A percentile compares a stretch with the other conserved stretches of the same genome.
Evolutionary conservation across 2,329 filamentous ascomycete species (phyloP).

Genomic region (Calonectria pteridis): DNA sequence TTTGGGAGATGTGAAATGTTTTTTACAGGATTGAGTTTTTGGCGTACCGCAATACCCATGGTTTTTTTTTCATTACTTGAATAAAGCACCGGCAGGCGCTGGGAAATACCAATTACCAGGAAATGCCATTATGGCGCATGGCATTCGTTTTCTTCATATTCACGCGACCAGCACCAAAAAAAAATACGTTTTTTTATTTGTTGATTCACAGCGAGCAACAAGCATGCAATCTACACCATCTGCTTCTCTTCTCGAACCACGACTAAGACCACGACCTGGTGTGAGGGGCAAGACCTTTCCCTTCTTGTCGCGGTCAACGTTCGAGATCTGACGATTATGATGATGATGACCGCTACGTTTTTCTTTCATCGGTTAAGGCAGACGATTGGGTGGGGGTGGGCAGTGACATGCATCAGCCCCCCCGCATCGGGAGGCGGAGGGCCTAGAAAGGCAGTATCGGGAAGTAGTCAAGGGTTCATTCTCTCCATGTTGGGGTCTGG

Average conservation of each 20-base stretch:
- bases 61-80: constrained; percentile 43
- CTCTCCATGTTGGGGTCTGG: constrained; percentile 18
- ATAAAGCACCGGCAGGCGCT: constrained; percentile 43
- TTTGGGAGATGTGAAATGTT: constrained; percentile 52
- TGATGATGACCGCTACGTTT: constrained; percentile 43
- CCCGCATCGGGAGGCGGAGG: constrained; percentile 12
- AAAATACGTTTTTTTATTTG: constrained; percentile 43
- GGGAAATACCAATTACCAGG: constrained; percentile 39
- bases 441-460: constrained; percentile 8
- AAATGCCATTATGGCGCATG: constrained; percentile 37
- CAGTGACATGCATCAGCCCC: constrained; percentile 18
- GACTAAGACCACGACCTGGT: not conserved
- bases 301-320: not conserved
- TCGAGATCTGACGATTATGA: constrained; percentile 37
- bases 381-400: constrained; percentile 27
- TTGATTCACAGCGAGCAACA: constrained; percentile 29
- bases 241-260: constrained; percentile 22
- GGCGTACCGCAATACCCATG: constrained; percentile 50
- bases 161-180: constrained; percentile 39
- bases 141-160: constrained; percentile 37
- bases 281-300: not conserved
- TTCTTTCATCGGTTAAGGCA: constrained; percentile 33
- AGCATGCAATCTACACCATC: constrained; percentile 34
- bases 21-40: constrained; percentile 37
- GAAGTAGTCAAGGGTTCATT: constrained; percentile 16